Percentiles rank a stretch among this genome's conserved stretches.
These are phyloP conservation scores for Discostella stelligeroides DNA, from an alignment of 108 stramenopile genomes.

Conservation along the genomic window DNA sequence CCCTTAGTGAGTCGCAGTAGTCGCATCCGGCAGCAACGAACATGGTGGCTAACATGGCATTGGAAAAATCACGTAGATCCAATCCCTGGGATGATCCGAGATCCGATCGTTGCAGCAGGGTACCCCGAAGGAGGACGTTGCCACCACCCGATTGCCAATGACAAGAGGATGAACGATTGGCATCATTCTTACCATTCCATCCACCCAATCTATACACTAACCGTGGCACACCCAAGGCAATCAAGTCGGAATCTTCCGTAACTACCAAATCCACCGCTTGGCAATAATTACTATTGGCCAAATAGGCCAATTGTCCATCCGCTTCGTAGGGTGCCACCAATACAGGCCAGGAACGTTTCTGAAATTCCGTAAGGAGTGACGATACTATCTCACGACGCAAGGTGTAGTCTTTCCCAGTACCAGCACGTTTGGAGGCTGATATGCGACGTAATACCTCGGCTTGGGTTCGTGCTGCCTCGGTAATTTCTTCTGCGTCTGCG, in stretches of 20 bases:
- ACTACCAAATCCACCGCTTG: conserved; percentile 84
- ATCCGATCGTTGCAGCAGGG: conserved; percentile 49
- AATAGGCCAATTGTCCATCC: conserved; percentile 95
- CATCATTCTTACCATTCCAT: conserved; percentile 53
- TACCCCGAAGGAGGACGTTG: conserved; percentile 17
- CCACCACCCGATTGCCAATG: not conserved
- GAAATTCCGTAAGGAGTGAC: conserved; percentile 47
- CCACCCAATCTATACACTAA: conserved; percentile 89
- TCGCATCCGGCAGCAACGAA: conserved; percentile 97
- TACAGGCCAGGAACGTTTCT: conserved; percentile 53
- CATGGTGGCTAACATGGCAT: conserved; percentile 89
- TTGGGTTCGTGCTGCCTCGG: conserved; percentile 26
- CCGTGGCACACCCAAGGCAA: conserved; percentile 76
- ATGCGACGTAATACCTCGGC: conserved; percentile 42
- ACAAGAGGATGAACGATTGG: conserved; percentile 46
- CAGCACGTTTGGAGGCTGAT: conserved; percentile 65
- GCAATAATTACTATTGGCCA: conserved; percentile 62
- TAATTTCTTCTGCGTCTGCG: conserved; percentile 21
- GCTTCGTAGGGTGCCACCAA: conserved; percentile 98
- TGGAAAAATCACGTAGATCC: conserved; percentile 68
- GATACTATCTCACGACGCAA: conserved; percentile 38
- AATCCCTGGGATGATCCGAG: conserved; percentile 44
- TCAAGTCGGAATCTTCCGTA: conserved; percentile 97
- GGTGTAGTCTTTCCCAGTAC: conserved; percentile 51
- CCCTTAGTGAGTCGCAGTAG: conserved; percentile 81